phyloP scores from a whole-genome alignment of 1,284 basidiomycete species.

The Earliella scabrosa region DNA sequence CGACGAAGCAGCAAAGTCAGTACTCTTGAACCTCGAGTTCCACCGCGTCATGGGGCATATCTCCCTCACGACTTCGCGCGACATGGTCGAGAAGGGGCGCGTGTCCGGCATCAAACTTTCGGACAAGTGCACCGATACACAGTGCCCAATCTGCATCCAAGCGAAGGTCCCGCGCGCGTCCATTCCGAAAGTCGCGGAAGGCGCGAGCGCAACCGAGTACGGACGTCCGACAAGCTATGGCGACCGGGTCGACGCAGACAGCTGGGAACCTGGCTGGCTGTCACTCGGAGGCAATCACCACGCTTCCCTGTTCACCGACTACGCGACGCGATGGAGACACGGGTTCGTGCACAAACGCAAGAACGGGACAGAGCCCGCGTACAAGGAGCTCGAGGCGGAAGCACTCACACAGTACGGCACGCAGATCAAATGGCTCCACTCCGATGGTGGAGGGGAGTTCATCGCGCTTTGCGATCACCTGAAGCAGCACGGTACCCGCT shows the following conservation, averaged over 20 bases:
- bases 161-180: constrained; percentile 37
- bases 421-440: background rate
- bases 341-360: constrained; percentile 30
- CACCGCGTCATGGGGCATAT: constrained; percentile 41
- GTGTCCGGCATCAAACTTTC: constrained; percentile 36
- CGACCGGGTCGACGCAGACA: constrained; percentile 40
- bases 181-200: constrained; percentile 27
- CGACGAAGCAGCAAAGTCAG: too few relatives aligned
- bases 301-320: constrained; percentile 34
- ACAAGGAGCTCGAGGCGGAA: constrained; percentile 21
- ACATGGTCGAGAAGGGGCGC: constrained; percentile 34
- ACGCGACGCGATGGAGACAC: constrained; percentile 21
- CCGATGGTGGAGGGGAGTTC: background rate
- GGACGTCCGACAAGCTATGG: constrained; percentile 32
- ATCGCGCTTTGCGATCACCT: too few relatives aligned
- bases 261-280: constrained; percentile 41
- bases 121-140: too few relatives aligned
- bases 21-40: constrained; percentile 11
- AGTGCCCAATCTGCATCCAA: constrained; percentile 39
- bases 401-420: constrained; percentile 14
- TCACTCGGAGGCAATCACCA: constrained; percentile 32
- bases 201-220: constrained; percentile 32
- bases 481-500: too few relatives aligned
- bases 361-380: constrained; percentile 21
- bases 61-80: constrained; percentile 25